phyloP scores from a whole-genome alignment of 2,329 filamentous ascomycete species.

The Trichoderma asperellum region DNA sequence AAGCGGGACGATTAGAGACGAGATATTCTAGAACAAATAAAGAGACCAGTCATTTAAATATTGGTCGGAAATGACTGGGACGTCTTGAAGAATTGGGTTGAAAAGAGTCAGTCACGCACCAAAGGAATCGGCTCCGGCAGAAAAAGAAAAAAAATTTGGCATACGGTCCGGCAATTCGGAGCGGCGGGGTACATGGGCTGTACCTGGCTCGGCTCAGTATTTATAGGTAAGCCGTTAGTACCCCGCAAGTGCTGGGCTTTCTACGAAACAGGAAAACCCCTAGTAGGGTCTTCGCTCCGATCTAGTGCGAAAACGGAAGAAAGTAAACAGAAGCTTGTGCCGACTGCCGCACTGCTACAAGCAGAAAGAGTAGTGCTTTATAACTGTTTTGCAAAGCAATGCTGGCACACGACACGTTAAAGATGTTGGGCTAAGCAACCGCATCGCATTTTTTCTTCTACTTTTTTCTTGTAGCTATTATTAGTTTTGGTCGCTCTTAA shows the following conservation, averaged over 20 bases:
- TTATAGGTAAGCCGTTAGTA: neutral
- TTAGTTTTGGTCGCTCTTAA: neutral
- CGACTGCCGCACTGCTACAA: neutral
- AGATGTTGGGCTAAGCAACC: neutral
- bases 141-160: constrained; percentile 40
- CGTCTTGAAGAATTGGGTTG: constrained; percentile 30
- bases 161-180: constrained; percentile 36
- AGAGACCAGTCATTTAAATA: constrained; percentile 37
- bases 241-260: constrained; percentile 21
- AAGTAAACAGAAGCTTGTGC: constrained; percentile 39
- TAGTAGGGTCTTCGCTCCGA: neutral
- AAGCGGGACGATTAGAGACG: constrained; percentile 31
- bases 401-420: neutral
- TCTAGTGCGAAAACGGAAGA: constrained; percentile 38
- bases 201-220: constrained; percentile 8
- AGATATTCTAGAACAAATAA: constrained; percentile 31
- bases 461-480: neutral
- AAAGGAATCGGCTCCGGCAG: constrained; percentile 33
- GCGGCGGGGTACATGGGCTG: constrained; percentile 23
- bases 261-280: constrained; percentile 18
- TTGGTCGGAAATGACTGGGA: constrained; percentile 35
- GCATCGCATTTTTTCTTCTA: neutral
- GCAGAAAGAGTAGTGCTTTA: neutral
- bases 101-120: constrained; percentile 29
- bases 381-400: neutral